Evolutionary conservation across 164 flowering plant genomes (phyloP), one percentile per base, ranked within the genome.

Genomic region (Aristolochia contorta): DNA sequence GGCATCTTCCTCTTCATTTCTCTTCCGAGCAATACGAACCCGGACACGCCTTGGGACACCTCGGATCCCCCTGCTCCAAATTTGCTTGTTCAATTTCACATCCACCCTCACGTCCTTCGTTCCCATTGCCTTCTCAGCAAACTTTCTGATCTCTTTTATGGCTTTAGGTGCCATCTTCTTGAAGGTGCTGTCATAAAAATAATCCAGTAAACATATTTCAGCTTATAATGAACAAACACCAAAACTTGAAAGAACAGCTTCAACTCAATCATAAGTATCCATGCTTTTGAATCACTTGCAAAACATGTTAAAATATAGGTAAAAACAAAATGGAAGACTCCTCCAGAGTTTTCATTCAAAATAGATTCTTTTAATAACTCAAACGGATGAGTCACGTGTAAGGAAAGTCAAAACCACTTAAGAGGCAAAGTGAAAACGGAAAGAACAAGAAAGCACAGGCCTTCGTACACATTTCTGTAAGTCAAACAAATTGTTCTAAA

Each of bases 101-200:
- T 83, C 88, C 59, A 83, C 88, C n/a, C 85, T 72, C 37, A 83
- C 89, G 61, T 82, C 89, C 65, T 71, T 82, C 1, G 89, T 84
- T 15, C 86, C 89, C 89, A 82, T 82, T 49, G 86, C 84, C 13
- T 74, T 78, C 69, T 74, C 67, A 1, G 89, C 84, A 70, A 84
- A 84, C 71, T 80, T 84, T 65, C 80, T 78, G 63, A 81, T 84
- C 78, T 84, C 89, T 66, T 84, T 80, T 4, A 84, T 82, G 61
- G 86, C 86, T 16, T 80, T 84, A 1, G 89, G 89, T 54, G 89
- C 89, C 79, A 80, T 84, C 83, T 84, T 84, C 77, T 84, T 84
- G 78, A 80, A 82, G 18, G 84, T 84, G 74, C 89, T 81, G 75
- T 58, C 15, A 37, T 18, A 13, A 14, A 57, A 6, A 41, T 16